A percentile compares a stretch with the other conserved stretches of the same genome.
Conservation (phyloP, 1,284 basidiomycete species). For the Filobasidium uniguttulatum region DNA sequence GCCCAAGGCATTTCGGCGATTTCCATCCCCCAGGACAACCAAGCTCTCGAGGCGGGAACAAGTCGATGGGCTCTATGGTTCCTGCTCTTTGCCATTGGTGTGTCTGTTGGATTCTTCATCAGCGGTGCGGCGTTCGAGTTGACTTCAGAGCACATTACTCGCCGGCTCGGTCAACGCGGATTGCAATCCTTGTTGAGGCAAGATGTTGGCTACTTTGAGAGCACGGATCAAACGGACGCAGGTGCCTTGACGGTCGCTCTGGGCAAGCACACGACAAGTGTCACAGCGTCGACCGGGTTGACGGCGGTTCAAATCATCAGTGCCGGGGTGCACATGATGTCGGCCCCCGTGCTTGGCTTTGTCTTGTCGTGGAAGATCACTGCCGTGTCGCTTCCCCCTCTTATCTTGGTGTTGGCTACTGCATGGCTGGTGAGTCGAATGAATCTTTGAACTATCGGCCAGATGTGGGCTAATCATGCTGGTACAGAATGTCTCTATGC, state of each 20-base stretch:
- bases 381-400: conserved; percentile 29
- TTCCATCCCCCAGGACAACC: no score
- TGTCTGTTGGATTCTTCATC: no score
- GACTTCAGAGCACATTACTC: conserved; percentile 20
- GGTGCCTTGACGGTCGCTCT: conserved; percentile 31
- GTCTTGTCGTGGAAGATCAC: conserved; percentile 31
- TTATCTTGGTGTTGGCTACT: no score
- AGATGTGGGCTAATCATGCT: no score
- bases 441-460: no score
- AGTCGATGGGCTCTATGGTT: conserved; percentile 29
- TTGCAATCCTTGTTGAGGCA: conserved; percentile 7
- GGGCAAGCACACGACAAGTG: conserved; percentile 29
- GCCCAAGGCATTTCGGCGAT: no score
- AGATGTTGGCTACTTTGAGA: conserved; percentile 8
- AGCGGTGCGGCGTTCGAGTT: no score
- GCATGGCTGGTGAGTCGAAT: no score
- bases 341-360: conserved; percentile 33
- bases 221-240: conserved; percentile 15
- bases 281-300: conserved; percentile 33
- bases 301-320: conserved; percentile 33
- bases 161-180: conserved; percentile 13
- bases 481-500: conserved; percentile 17
- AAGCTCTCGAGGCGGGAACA: no score
- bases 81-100: conserved; percentile 23
- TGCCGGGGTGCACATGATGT: conserved; percentile 23